Conservation (phyloP, 2,329 filamentous ascomycete genomes). For the Cadophora luteo-olivacea region DNA sequence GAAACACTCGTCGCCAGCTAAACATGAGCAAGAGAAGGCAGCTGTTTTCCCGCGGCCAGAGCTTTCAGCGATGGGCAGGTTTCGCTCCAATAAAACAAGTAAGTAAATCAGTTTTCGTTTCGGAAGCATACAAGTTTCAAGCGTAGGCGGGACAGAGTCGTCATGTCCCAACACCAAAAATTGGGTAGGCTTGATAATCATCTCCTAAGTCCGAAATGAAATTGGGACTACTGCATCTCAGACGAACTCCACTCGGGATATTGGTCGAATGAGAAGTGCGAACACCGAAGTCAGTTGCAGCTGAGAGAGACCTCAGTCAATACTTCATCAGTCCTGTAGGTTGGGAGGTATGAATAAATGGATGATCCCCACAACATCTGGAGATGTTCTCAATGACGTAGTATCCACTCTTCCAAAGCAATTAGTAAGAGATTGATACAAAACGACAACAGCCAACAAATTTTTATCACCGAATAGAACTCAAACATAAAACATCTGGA, state of each 20-base stretch:
- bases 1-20: neutral
- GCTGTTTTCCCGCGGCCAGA: too few species aligned
- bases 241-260: neutral
- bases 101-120: too few species aligned
- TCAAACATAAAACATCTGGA: neutral
- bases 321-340: neutral
- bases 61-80: too few species aligned
- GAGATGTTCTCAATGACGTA: constrained; percentile 11
- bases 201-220: constrained; percentile 3
- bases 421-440: constrained; percentile 2
- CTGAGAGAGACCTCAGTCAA: neutral
- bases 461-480: neutral
- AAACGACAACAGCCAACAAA: neutral
- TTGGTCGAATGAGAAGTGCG: neutral
- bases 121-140: neutral
- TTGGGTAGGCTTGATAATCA: constrained; percentile 11
- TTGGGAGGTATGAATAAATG: neutral
- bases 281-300: neutral
- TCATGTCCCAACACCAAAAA: neutral
- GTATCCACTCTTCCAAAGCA: neutral
- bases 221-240: neutral
- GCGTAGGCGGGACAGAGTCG: neutral
- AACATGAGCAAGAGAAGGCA: neutral
- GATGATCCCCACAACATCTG: neutral
- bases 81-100: too few species aligned